A percentile compares a stretch with the other conserved stretches of the same genome.
phyloP scores from a whole-genome alignment of 768 basidiomycete genomes.

The Galerina marginata region DNA sequence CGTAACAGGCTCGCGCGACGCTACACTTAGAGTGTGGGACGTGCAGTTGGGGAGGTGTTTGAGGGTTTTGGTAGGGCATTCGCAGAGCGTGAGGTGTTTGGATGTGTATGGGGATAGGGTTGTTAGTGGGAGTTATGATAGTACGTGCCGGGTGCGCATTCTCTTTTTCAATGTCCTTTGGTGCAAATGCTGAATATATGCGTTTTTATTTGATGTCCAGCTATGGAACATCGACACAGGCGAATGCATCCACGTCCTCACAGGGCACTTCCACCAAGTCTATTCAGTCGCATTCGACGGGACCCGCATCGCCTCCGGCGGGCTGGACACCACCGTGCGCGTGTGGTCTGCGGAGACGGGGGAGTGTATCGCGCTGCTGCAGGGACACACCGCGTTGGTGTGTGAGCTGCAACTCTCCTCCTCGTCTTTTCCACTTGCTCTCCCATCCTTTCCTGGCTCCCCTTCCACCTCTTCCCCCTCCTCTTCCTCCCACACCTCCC shows the following conservation, averaged over 20 bases:
- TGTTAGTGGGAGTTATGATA: slow-evolving; percentile 95
- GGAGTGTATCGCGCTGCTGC: slow-evolving; percentile 84
- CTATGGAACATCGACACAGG: slow-evolving; percentile 93
- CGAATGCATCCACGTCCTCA: slow-evolving; percentile 79
- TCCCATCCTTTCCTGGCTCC: too few relatives aligned
- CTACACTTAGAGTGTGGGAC: slow-evolving; percentile 91
- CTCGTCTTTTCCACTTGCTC: too few relatives aligned
- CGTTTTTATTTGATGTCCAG: too few relatives aligned
- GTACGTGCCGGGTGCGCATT: slow-evolving; percentile 82
- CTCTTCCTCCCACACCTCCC: too few relatives aligned
- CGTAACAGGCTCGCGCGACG: slow-evolving; percentile 88
- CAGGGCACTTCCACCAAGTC: slow-evolving; percentile 87
- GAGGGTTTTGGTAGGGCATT: slow-evolving; percentile 76
- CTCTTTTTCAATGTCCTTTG: too few relatives aligned
- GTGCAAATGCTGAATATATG: too few relatives aligned
- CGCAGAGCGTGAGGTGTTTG: slow-evolving; percentile 82
- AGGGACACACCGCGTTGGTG: slow-evolving; percentile 92
- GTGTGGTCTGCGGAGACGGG: slow-evolving; percentile 90
- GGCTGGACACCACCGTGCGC: slow-evolving; percentile 91
- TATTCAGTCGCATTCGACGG: slow-evolving; percentile 94
- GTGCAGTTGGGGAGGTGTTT: slow-evolving; percentile 77
- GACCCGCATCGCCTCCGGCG: slow-evolving; percentile 78
- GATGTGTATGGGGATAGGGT: slow-evolving; percentile 85
- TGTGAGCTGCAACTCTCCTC: slow-evolving; percentile 86
- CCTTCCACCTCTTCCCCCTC: too few relatives aligned